phyloP scores from a whole-genome alignment of 179 eudicot genomes.

The Beta lomatogona region DNA sequence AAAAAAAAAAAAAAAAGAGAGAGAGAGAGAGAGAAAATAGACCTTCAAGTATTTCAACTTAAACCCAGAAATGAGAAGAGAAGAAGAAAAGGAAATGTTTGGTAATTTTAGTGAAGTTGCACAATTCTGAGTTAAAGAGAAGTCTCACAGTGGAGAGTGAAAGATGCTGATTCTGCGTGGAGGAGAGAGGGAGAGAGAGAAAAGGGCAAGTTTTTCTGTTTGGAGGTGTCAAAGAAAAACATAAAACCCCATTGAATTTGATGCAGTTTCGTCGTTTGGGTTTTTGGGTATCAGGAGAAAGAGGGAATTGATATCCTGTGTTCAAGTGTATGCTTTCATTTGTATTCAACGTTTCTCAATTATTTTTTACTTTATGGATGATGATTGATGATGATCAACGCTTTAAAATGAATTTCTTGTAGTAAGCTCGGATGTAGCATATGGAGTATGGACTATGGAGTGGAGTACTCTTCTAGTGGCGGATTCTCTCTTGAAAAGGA shows the following conservation, averaged over 20 bases:
- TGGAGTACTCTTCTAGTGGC: not conserved
- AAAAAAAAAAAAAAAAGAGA: not conserved
- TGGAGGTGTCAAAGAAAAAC: not conserved
- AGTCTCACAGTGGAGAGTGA: slow-evolving; percentile 18
- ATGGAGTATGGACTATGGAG: not conserved
- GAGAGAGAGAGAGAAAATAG: not conserved
- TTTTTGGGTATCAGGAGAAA: not conserved
- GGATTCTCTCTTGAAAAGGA: not conserved
- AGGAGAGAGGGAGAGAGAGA: slow-evolving; percentile 10
- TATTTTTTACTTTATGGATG: too few species aligned
- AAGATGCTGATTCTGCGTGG: slow-evolving; percentile 22
- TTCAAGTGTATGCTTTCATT: not conserved
- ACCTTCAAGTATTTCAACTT: not conserved
- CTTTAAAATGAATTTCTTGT: not conserved
- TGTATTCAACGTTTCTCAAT: not conserved
- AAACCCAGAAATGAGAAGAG: not conserved
- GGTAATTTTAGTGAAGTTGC: not conserved
- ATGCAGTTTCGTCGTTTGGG: slow-evolving; percentile 10
- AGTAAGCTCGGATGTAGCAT: not conserved
- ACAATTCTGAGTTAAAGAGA: not conserved
- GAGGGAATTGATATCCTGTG: not conserved
- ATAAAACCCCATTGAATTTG: slow-evolving; percentile 8
- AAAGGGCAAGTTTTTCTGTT: not conserved
- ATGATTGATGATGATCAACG: not conserved
- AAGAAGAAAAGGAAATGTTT: not conserved